A percentile compares a stretch with the other conserved stretches of the same genome.
phyloP scores from a whole-genome alignment of 768 basidiomycete genomes.

The Suillus placidus region DNA sequence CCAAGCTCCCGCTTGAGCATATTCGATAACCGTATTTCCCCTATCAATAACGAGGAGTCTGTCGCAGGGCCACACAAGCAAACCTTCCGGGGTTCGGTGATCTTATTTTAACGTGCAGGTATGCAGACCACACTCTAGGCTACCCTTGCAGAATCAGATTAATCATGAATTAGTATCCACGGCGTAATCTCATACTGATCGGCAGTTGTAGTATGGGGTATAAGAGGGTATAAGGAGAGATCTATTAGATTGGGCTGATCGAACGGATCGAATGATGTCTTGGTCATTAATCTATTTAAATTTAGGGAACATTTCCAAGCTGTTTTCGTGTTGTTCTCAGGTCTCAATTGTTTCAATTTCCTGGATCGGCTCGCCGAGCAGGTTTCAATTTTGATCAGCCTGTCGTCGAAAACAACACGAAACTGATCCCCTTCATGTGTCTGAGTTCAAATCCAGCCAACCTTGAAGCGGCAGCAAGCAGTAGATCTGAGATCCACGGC shows the following conservation, averaged over 20 bases:
- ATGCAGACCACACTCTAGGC: background rate
- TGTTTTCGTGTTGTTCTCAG: background rate
- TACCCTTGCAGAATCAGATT: background rate
- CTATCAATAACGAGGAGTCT: background rate
- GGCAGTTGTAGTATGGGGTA: background rate
- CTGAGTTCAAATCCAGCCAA: background rate
- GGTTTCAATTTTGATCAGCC: slow-evolving; percentile 2
- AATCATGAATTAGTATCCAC: background rate
- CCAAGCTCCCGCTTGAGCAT: background rate
- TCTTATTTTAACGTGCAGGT: background rate
- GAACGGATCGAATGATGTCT: slow-evolving; percentile 2
- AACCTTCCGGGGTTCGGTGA: background rate
- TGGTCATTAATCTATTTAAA: slow-evolving; percentile 1
- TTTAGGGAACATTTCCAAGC: background rate
- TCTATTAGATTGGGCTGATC: background rate
- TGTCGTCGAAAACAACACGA: background rate
- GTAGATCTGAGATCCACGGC: background rate
- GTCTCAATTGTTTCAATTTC: background rate
- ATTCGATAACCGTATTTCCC: background rate
- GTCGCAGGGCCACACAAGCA: background rate
- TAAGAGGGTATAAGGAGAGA: background rate
- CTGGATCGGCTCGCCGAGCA: background rate
- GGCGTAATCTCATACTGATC: background rate
- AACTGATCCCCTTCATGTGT: background rate
- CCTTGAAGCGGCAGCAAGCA: background rate